phyloP scores from a whole-genome alignment of 495 filamentous ascomycete genomes.

The Talaromyces liani region DNA sequence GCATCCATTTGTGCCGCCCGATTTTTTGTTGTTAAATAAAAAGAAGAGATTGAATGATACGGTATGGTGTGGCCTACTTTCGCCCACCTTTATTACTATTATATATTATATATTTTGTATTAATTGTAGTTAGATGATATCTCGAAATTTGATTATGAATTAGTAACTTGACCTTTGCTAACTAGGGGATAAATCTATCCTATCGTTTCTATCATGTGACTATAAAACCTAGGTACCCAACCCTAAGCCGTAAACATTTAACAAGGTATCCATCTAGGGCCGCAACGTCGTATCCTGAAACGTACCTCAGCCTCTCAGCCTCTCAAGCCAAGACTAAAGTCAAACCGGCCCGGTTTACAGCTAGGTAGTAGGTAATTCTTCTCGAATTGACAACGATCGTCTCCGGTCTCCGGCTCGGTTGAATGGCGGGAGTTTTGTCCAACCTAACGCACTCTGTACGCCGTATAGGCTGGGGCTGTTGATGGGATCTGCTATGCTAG shows the following conservation, averaged over 20 bases:
- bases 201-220: too few relatives aligned
- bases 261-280: neutral
- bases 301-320: too few relatives aligned
- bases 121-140: neutral
- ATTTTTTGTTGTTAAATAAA: neutral
- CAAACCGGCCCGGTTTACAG: neutral
- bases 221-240: too few relatives aligned
- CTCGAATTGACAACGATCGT: neutral
- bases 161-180: too few relatives aligned
- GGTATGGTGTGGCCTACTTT: constrained; percentile 8
- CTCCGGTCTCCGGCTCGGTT: neutral
- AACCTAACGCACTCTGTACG: too few relatives aligned
- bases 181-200: too few relatives aligned
- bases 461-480: too few relatives aligned
- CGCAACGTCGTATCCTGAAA: too few relatives aligned
- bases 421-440: too few relatives aligned
- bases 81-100: constrained; percentile 2
- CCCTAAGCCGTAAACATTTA: too few relatives aligned
- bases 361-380: neutral
- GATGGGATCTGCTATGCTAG: too few relatives aligned
- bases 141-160: too few relatives aligned
- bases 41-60: neutral
- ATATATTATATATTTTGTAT: neutral
- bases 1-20: neutral
- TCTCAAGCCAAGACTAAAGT: neutral